Percentiles rank a stretch among this genome's conserved stretches.
phyloP scores from a whole-genome alignment of 345 rosid species.

The Nephelium lappaceum region DNA sequence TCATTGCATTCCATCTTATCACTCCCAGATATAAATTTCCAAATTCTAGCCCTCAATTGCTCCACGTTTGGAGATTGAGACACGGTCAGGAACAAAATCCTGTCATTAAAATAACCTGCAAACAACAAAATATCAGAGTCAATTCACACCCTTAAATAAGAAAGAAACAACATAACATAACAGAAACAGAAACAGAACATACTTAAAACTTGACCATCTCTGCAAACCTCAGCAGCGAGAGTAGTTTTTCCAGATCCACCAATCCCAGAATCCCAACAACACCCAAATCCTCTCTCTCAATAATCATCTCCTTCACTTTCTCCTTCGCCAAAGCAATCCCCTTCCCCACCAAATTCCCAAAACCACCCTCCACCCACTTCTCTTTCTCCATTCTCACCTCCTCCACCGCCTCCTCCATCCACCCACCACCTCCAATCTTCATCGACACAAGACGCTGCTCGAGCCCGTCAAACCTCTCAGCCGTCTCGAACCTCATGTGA shows the following conservation, averaged over 20 bases:
- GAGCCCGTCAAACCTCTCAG: slow-evolving; percentile 58
- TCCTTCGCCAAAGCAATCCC: slow-evolving; percentile 69
- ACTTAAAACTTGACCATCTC: slow-evolving; percentile 67
- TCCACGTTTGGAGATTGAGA: slow-evolving; percentile 82
- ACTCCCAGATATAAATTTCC: slow-evolving; percentile 42
- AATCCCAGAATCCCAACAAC: slow-evolving; percentile 74
- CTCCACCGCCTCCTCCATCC: slow-evolving; percentile 60
- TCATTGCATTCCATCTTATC: slow-evolving; percentile 13
- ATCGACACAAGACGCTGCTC: slow-evolving; percentile 57
- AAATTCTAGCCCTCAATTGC: slow-evolving; percentile 44
- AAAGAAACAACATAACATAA: not conserved
- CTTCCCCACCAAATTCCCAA: slow-evolving; percentile 42
- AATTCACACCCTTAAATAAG: not conserved
- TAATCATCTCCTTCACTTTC: slow-evolving; percentile 77
- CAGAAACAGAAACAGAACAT: slow-evolving; percentile 33
- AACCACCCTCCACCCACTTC: slow-evolving; percentile 36
- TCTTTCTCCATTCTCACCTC: slow-evolving; percentile 43
- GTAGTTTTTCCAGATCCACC: slow-evolving; percentile 96
- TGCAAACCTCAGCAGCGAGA: slow-evolving; percentile 65
- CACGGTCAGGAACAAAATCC: slow-evolving; percentile 71
- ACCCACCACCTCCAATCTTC: slow-evolving; percentile 65
- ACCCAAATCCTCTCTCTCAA: slow-evolving; percentile 34
- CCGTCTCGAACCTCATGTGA: slow-evolving; percentile 40
- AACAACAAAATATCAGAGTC: not conserved
- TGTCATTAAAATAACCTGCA: slow-evolving; percentile 55